phyloP scores from a whole-genome alignment of 2,329 filamentous ascomycete species.

The Alternaria sp. region DNA sequence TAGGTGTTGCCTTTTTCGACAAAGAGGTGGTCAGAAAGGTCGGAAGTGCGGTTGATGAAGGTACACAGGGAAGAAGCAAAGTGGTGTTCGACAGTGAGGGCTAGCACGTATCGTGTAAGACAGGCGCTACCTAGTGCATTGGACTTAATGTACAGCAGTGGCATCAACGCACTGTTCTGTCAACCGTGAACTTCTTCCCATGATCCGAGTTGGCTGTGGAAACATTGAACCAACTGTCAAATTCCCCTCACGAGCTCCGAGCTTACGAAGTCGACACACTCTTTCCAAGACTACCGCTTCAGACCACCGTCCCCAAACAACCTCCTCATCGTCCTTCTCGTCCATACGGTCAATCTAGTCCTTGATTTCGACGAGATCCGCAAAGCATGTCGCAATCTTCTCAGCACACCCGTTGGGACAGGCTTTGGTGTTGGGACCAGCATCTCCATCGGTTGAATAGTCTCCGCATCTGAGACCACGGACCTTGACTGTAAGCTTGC shows the following conservation, averaged over 20 bases:
- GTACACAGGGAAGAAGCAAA: constrained; percentile 31
- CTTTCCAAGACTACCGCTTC: neutral
- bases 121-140: neutral
- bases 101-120: neutral
- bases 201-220: neutral
- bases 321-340: neutral
- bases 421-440: neutral
- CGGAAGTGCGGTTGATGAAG: constrained; percentile 24
- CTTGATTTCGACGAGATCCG: neutral
- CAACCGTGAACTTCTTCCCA: neutral
- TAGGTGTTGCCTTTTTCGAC: constrained; percentile 68
- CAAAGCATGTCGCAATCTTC: neutral
- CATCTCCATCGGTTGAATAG: neutral
- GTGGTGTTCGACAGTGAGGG: constrained; percentile 29
- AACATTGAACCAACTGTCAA: neutral
- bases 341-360: neutral
- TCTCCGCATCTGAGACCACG: neutral
- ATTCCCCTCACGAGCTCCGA: neutral
- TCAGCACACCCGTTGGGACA: neutral
- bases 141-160: neutral
- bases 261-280: neutral
- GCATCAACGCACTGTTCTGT: neutral
- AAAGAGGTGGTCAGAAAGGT: constrained; percentile 47
- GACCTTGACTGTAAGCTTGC: neutral
- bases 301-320: neutral